A percentile compares a stretch with the other conserved stretches of the same genome.
phyloP scores from a whole-genome alignment of 805 yeast species.

The Ogataea philodendri region DNA sequence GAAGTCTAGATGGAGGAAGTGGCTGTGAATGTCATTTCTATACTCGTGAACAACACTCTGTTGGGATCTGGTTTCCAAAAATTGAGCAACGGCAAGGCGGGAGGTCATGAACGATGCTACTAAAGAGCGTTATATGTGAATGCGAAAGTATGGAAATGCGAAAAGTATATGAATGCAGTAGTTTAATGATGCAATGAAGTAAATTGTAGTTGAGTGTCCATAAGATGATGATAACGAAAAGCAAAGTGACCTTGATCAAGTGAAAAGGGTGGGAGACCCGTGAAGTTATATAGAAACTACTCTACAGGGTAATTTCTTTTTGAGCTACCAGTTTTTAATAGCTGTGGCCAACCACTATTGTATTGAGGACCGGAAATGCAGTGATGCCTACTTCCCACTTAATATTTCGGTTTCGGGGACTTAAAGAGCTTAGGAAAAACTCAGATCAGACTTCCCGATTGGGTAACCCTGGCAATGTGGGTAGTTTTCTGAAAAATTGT shows the following conservation, averaged over 20 bases:
- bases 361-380: slow-evolving; percentile 7
- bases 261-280: slow-evolving; percentile 2
- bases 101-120: slow-evolving; percentile 10
- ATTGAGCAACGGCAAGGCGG: slow-evolving; percentile 16
- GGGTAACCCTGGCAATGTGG: slow-evolving; percentile 6
- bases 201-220: slow-evolving; percentile 6
- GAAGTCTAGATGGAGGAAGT: slow-evolving; percentile 27
- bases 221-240: slow-evolving; percentile 2
- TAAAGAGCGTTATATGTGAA: too few relatives aligned
- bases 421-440: slow-evolving; percentile 1
- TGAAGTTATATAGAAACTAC: slow-evolving; percentile 3
- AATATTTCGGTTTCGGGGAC: slow-evolving; percentile 3
- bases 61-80: slow-evolving; percentile 31
- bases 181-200: slow-evolving; percentile 9
- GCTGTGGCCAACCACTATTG: slow-evolving; percentile 8
- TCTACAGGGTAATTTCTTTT: slow-evolving; percentile 7
- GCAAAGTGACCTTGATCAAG: slow-evolving; percentile 1
- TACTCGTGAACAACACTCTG: slow-evolving; percentile 29
- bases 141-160: slow-evolving; percentile 12
- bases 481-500: slow-evolving; percentile 2
- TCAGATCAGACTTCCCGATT: slow-evolving; percentile 5
- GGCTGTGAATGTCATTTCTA: slow-evolving; percentile 28
- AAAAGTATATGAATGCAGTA: slow-evolving; percentile 15
- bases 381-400: not conserved
- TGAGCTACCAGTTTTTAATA: slow-evolving; percentile 1